These are phyloP conservation scores for Pythium sukuiense DNA, from an alignment of 352 stramenopile genomes.

Conservation along the genomic window DNA sequence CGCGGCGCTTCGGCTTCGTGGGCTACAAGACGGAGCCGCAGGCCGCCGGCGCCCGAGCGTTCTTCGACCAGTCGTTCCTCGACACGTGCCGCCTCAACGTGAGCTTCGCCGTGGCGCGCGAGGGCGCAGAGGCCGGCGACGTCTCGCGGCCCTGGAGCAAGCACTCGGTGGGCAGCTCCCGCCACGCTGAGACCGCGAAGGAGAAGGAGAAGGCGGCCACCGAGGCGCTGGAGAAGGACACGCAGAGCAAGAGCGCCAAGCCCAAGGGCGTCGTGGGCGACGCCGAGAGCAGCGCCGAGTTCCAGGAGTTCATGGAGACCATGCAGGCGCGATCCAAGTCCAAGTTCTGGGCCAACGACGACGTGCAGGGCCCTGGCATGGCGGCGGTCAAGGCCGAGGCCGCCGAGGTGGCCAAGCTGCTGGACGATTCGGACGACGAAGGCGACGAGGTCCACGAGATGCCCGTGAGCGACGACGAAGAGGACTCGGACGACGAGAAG, in stretches of 20 bases:
- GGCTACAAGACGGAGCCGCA: slow-evolving; percentile 75
- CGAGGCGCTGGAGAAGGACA: slow-evolving; percentile 23
- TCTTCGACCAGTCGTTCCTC: slow-evolving; percentile 89
- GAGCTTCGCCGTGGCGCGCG: slow-evolving; percentile 71
- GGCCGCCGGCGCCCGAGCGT: slow-evolving; percentile 52
- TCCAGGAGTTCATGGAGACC: slow-evolving; percentile 89
- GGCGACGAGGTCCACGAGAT: slow-evolving; percentile 90
- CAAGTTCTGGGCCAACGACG: slow-evolving; percentile 91
- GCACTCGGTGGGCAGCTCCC: slow-evolving; percentile 84
- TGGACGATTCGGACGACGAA: slow-evolving; percentile 40
- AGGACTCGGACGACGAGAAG: slow-evolving; percentile 30
- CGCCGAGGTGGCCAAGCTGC: slow-evolving; percentile 26
- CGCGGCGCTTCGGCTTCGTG: slow-evolving; percentile 82
- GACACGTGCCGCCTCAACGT: slow-evolving; percentile 88
- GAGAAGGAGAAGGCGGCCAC: slow-evolving; percentile 15
- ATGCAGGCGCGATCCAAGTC: slow-evolving; percentile 89
- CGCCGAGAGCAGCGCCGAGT: slow-evolving; percentile 52
- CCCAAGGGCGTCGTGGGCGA: slow-evolving; percentile 17
- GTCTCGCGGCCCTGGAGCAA: slow-evolving; percentile 84
- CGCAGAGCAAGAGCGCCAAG: slow-evolving; percentile 35
- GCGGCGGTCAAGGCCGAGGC: slow-evolving; percentile 23
- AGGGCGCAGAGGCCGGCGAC: slow-evolving; percentile 45
- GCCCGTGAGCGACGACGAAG: slow-evolving; percentile 28
- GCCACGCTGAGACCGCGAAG: slow-evolving; percentile 29
- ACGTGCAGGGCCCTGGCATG: slow-evolving; percentile 53